A percentile compares a stretch with the other conserved stretches of the same genome.
These are phyloP conservation scores for Puccinia coronata DNA, from an alignment of 1,284 basidiomycete genomes.

Conservation along the genomic window DNA sequence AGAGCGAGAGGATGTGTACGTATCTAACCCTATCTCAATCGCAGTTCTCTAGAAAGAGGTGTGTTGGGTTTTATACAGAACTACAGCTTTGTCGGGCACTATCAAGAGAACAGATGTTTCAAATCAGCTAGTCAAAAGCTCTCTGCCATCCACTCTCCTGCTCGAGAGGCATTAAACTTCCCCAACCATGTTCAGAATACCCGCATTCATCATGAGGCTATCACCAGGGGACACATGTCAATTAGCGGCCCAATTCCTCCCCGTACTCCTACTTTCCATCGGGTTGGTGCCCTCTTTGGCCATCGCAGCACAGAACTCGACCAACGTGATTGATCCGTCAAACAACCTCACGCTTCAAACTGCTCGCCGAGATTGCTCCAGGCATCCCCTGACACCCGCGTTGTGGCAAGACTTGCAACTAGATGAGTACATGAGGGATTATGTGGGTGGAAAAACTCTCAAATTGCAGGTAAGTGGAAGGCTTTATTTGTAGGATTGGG, in stretches of 20 bases:
- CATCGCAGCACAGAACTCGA: neutral
- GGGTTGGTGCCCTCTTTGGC: neutral
- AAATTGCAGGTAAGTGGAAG: conserved; percentile 4
- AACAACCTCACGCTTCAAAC: neutral
- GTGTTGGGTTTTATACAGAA: neutral
- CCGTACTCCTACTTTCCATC: neutral
- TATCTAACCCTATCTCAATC: conserved; percentile 15
- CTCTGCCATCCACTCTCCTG: neutral
- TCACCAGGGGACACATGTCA: neutral
- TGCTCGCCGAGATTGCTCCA: conserved; percentile 7
- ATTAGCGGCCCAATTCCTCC: neutral
- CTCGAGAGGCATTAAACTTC: neutral
- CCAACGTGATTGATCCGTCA: neutral
- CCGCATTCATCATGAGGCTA: neutral
- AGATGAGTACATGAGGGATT: conserved; percentile 33
- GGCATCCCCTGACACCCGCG: neutral
- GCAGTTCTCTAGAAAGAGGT: neutral
- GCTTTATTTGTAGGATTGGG: neutral
- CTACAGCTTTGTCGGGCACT: neutral
- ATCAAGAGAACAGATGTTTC: neutral
- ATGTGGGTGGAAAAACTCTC: conserved; percentile 32
- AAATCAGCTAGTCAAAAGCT: neutral
- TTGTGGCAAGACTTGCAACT: conserved; percentile 43
- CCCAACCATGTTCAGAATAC: neutral
- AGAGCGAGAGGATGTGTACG: neutral